Conservation (phyloP, 1,284 basidiomycete species). For the Testicularia cyperi region DNA sequence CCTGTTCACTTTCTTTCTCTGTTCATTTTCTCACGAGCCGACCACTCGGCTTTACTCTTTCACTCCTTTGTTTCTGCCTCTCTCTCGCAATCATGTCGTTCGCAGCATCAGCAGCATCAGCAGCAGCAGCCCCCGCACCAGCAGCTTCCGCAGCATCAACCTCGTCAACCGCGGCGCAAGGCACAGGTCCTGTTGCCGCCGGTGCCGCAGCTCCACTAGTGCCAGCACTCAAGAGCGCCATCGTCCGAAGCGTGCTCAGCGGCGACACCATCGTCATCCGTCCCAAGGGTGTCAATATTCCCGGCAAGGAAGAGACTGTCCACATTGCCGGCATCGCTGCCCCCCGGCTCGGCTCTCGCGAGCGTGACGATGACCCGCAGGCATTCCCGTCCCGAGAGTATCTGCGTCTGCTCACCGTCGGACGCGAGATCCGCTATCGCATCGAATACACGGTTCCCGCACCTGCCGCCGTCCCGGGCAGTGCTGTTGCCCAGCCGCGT, state of each 20-base stretch:
- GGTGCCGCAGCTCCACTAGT: neutral
- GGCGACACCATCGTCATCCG: conserved; percentile 54
- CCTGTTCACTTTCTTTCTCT: neutral
- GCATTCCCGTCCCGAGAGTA: conserved; percentile 92
- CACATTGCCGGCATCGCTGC: conserved; percentile 55
- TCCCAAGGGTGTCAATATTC: conserved; percentile 44
- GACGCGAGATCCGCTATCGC: conserved; percentile 80
- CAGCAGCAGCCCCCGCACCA: conserved; percentile 41
- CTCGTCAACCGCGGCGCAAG: conserved; percentile 10
- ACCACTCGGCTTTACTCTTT: too few species aligned
- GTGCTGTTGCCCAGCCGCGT: conserved; percentile 66
- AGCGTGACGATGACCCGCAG: conserved; percentile 67
- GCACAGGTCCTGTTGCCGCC: neutral
- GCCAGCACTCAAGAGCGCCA: conserved; percentile 46
- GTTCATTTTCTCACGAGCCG: too few species aligned
- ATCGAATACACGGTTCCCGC: conserved; percentile 71
- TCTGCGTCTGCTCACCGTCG: conserved; percentile 78
- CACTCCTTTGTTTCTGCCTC: neutral
- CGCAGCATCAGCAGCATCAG: conserved; percentile 35
- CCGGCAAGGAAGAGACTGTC: conserved; percentile 45
- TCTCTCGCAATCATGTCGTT: conserved; percentile 20
- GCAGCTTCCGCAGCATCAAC: conserved; percentile 36
- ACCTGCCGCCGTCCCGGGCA: conserved; percentile 70
- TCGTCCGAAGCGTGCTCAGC: conserved; percentile 48
- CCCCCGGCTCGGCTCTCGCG: conserved; percentile 49